Percentiles rank a stretch among this genome's conserved stretches.
phyloP scores from a whole-genome alignment of 2,329 filamentous ascomycete species.

The Celoporthe dispersa region DNA sequence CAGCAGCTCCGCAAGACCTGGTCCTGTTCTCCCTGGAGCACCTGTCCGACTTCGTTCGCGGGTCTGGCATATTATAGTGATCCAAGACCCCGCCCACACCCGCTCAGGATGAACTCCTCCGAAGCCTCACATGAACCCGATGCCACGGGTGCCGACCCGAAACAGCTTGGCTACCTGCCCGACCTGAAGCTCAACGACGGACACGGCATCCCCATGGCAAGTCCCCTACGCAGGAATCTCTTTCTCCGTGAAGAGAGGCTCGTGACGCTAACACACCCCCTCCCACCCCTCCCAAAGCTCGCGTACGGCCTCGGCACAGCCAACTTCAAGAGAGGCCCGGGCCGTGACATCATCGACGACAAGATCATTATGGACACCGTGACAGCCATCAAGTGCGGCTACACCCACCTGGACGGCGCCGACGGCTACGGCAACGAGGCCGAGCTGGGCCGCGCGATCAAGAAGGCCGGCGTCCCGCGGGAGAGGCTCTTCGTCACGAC shows the following conservation, averaged over 20 bases:
- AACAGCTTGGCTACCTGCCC: constrained; percentile 53
- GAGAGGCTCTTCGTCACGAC: constrained; percentile 71
- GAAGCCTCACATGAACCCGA: constrained; percentile 45
- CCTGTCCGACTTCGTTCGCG: neutral
- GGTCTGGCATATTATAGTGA: neutral
- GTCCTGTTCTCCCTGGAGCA: neutral
- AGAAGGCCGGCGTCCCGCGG: constrained; percentile 65
- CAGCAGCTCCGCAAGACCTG: neutral
- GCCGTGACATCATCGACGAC: constrained; percentile 56
- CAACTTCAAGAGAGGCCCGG: constrained; percentile 56
- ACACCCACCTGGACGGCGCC: constrained; percentile 60
- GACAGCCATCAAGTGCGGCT: constrained; percentile 67
- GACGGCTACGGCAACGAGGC: constrained; percentile 71
- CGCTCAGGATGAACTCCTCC: constrained; percentile 48
- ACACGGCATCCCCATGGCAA: constrained; percentile 70
- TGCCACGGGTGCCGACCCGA: constrained; percentile 44
- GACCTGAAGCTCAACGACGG: constrained; percentile 75
- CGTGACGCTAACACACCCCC: neutral
- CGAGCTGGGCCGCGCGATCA: constrained; percentile 74
- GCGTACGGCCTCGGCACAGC: constrained; percentile 76
- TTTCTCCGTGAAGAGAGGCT: neutral
- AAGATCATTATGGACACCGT: constrained; percentile 55
- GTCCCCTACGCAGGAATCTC: constrained; percentile 27
- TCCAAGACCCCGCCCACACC: neutral
- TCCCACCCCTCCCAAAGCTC: constrained; percentile 49